Base-by-base conservation (phyloP, 1,139 yeast genomes). In the Torulaspora globosa region DNA sequence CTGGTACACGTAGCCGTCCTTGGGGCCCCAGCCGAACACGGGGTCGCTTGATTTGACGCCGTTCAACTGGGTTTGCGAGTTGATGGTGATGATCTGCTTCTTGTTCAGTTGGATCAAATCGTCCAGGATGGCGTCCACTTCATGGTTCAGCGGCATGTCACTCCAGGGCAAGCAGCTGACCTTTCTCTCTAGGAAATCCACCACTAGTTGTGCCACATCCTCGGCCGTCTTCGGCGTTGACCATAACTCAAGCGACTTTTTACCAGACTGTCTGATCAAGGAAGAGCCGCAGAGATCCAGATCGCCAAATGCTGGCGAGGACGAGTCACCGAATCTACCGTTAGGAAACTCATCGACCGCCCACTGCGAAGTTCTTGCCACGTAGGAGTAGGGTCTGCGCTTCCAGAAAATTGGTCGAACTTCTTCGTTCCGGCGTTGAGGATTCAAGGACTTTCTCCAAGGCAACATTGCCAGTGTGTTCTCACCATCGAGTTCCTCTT, bases 401-500 rank as follows among this genome's bases (percentile, higher is more conserved):
- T 87, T 87, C 98, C 97, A 92, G 67, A 90, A 90, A 55, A 92
- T 90, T 14, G 98, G 98, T 59, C 97, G 80, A 43, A 90, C 89
- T 18, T 84, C 72, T 66, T 90, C 97, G 54, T 84, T 82, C 48
- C 79, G 78, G 68, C 97, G 77, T 53, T 79, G 80, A 44, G 95
- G 90, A 53, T 86, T 85, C 55, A 89, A 74, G 2, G 95, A 86
- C 66, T 85, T 86, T 67, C 96, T 78, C 97, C 97, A 89, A 16
- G 96, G 96, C 57, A 86, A 65, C 35, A 66, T 58, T 37, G 69
- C 70, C 47, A 59, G 32, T 7, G 53, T 43, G 16, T 48, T 46
- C 3, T 44, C 52, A 18, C 46, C 48, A 24, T 46, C 46, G 39
- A 55, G 57, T 28, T 51, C 53, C 34, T 51, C 54, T 27, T 60